Evolutionary conservation across 1,284 basidiomycete genomes (phyloP), one percentile per base, ranked within the genome.

Genomic region (Apiotrichum mycotoxinovorans): DNA sequence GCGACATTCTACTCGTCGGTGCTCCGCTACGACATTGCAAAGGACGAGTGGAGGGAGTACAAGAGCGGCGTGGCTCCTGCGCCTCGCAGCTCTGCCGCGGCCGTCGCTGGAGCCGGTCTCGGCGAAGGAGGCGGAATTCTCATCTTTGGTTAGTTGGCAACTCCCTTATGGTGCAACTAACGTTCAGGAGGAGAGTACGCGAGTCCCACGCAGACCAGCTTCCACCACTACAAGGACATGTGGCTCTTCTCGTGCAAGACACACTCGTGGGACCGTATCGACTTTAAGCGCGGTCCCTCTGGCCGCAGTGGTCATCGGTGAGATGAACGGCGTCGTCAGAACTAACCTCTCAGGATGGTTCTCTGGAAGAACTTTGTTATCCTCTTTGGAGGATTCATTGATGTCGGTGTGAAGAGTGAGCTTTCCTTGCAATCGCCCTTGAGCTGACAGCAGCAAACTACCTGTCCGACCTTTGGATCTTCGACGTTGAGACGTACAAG

Each of bases 221-320:
- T 95, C 74, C 89, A 94, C 64, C 91, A 95, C 69, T 96, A 93
- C 70, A 84, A 89, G 42, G 90, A 94, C 66, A 85, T 93, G 62
- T 66, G 61, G 61, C 55, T 65, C 35, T 65, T 67, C 56, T 61
- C 54, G 35, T 59, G 64, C 44, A 67, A 67, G 57, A 62, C 83
- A 0, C 88, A 91, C 67, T 78, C 83, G 0, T 97, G 93, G 93
- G 90, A 96, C 60, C 81, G 89, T 20, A 89, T 95, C 56, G 92
- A 96, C 83, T 82, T 90, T 10, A 94, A 91, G 70, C 76, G 87
- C 18, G 81, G 85, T 18, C 92, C 92, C 0, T 86, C 83, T 43
- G 89, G 91, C 2, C 81, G 93, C 27, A 90, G 87, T 17, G 93
- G 93, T 1, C 91, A 91, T 75, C 80, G 89, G 84, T 87, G 58